Evolutionary conservation across 164 flowering plant species (phyloP).

Genomic region (Berberis thunbergii): DNA sequence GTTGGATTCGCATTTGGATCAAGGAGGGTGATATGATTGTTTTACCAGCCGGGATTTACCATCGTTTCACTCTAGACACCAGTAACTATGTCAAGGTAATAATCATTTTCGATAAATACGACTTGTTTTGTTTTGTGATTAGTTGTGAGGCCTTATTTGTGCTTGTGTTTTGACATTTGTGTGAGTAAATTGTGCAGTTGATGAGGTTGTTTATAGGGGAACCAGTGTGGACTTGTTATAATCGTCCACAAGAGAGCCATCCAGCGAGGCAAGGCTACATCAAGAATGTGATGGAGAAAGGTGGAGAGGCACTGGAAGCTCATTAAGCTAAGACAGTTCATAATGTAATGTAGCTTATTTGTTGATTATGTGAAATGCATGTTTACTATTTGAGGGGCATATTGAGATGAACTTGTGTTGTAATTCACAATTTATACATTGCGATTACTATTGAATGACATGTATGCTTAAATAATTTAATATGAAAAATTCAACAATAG

Average conservation of each 20-base stretch:
- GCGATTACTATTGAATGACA: too few species aligned
- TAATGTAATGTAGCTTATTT: too few species aligned
- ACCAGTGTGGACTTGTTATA: conserved; percentile 80
- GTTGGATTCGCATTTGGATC: conserved; percentile 84
- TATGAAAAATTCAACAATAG: too few species aligned
- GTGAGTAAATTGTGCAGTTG: conserved; percentile 33
- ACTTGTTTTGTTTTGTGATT: background rate
- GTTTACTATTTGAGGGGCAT: too few species aligned
- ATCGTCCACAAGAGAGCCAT: conserved; percentile 86
- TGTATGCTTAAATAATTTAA: too few species aligned
- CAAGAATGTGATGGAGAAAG: background rate
- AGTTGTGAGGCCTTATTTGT: background rate
- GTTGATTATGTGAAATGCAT: too few species aligned
- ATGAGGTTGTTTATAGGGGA: conserved; percentile 91
- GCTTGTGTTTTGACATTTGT: background rate
- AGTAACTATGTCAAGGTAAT: conserved; percentile 72
- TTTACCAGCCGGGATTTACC: conserved; percentile 92
- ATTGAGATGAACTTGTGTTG: too few species aligned
- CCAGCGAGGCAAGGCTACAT: conserved; percentile 44
- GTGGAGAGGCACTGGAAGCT: background rate
- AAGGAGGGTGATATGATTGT: conserved; percentile 82
- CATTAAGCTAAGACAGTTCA: background rate
- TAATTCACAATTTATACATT: too few species aligned
- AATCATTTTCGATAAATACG: background rate
- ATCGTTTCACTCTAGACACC: conserved; percentile 85